Evolutionary conservation across 768 basidiomycete genomes (phyloP), one percentile per base, ranked within the genome.

Genomic region (Macrolepiota fuliginosa): DNA sequence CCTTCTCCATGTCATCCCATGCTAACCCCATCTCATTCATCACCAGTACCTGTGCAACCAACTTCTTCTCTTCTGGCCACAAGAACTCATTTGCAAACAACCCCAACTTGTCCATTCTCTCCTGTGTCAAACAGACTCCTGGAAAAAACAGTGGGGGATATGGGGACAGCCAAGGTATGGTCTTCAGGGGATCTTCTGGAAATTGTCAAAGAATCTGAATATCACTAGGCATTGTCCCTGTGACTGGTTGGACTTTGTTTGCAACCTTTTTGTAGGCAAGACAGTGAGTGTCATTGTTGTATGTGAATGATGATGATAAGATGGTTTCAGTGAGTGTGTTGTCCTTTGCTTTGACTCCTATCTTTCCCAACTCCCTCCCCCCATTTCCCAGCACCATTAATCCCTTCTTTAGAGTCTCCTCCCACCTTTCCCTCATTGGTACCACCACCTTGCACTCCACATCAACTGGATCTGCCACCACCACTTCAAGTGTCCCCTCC

Each of bases 1-100:
- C 62, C 25, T 58, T 61, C 19, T 70, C 64, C 37, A 49, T 54
- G 52, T 70, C 65, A 56, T 66, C 50, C 47, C 29, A 63, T 29
- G 50, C 62, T 29, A 63, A 39, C 1, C 37, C 62, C 22, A 4
- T 55, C 25, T 58, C 56, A 19, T 58, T 58, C n/a, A 13, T 25
- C 46, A 22, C 5, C 22, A 58, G 29, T 11, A 49, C 46, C 45
- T 35, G 2, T 12, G 46, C 45, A 1, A 58, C 22, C 27, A 58
- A 36, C 22, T 25, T 58, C 45, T 19, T 17, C 32, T 58, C 47
- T 39, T 58, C 56, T 47, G 25, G 45, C 46, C 45, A 50, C n/a
- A 58, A 15, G 17, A 58, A 58, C 13, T 49, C 46, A 47, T 50
- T 58, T 37, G 1, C 19, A 12, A 58, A 19, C 27, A 58, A 22